These are phyloP conservation scores for Arthroderma sp. DNA, from an alignment of 2,329 filamentous ascomycete genomes.

Conservation along the genomic window DNA sequence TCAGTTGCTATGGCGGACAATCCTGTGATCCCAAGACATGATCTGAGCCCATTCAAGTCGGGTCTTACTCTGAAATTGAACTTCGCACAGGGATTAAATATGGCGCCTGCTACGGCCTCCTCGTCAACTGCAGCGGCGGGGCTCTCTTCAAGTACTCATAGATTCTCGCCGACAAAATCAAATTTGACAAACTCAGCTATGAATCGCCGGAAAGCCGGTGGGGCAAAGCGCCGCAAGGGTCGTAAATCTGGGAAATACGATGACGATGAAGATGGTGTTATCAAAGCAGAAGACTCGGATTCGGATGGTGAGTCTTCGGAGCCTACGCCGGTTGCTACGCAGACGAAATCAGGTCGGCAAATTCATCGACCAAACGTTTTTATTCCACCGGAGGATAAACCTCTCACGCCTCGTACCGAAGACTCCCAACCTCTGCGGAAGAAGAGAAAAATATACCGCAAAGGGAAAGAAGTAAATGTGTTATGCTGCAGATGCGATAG, in stretches of 20 bases:
- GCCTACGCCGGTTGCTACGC: conserved; percentile 46
- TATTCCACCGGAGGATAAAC: conserved; percentile 29
- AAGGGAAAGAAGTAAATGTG: conserved; percentile 28
- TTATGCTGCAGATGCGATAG: conserved; percentile 61
- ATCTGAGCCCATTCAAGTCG: too few species aligned
- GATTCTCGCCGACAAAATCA: background rate
- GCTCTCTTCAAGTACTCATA: background rate
- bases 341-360: conserved; percentile 63
- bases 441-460: conserved; percentile 41
- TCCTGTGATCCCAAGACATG: too few species aligned
- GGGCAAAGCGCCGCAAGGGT: conserved; percentile 5
- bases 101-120: background rate
- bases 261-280: conserved; percentile 22
- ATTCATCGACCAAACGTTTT: conserved; percentile 52
- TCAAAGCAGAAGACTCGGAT: conserved; percentile 24
- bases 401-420: conserved; percentile 8
- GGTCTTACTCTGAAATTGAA: background rate
- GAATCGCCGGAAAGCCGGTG: conserved; percentile 1
- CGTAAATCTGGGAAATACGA: conserved; percentile 11
- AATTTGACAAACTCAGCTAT: background rate
- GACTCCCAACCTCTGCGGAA: conserved; percentile 39
- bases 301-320: conserved; percentile 30
- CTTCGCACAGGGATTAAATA: background rate
- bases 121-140: background rate
- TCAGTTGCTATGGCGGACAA: background rate